A percentile compares a stretch with the other conserved stretches of the same genome.
phyloP scores from a whole-genome alignment of 352 stramenopile species.

The Phytophthora brassicae region DNA sequence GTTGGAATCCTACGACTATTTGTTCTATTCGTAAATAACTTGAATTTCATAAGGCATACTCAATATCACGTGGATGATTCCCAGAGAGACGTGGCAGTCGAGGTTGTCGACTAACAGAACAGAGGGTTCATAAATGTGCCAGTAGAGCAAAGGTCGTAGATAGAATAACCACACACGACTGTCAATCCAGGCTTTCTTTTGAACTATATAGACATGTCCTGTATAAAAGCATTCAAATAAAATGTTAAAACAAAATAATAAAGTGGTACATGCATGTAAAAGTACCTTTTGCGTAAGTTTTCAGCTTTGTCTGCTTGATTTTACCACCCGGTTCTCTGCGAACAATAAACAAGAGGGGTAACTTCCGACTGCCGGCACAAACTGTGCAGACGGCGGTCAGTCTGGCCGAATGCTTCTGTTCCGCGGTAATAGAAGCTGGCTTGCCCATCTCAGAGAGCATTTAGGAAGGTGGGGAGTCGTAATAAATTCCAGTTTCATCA shows the following conservation, averaged over 20 bases:
- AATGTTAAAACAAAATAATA: no score
- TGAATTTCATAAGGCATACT: no score
- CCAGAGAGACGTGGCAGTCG: conserved; percentile 14
- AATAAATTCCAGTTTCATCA: background rate
- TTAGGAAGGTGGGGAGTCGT: no score
- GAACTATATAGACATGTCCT: conserved; percentile 16
- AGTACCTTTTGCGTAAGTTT: conserved; percentile 8
- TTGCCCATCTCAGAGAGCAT: no score
- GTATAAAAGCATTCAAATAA: no score
- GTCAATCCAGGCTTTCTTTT: conserved; percentile 22
- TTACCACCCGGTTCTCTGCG: background rate
- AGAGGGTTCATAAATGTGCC: conserved; percentile 7
- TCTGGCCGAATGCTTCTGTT: conserved; percentile 5
- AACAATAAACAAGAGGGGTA: conserved; percentile 10
- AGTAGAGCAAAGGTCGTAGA: conserved; percentile 5
- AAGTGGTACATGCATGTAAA: no score
- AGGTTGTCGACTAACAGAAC: conserved; percentile 16
- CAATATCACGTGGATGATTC: no score
- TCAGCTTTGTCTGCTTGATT: conserved; percentile 3
- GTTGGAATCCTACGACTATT: no score
- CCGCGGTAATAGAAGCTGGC: conserved; percentile 1
- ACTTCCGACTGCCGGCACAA: background rate
- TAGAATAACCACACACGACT: conserved; percentile 12
- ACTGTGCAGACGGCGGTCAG: conserved; percentile 4
- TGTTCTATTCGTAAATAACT: no score